phyloP scores from a whole-genome alignment of 2,329 filamentous ascomycete species.

The Aspergillus fijiensis region DNA sequence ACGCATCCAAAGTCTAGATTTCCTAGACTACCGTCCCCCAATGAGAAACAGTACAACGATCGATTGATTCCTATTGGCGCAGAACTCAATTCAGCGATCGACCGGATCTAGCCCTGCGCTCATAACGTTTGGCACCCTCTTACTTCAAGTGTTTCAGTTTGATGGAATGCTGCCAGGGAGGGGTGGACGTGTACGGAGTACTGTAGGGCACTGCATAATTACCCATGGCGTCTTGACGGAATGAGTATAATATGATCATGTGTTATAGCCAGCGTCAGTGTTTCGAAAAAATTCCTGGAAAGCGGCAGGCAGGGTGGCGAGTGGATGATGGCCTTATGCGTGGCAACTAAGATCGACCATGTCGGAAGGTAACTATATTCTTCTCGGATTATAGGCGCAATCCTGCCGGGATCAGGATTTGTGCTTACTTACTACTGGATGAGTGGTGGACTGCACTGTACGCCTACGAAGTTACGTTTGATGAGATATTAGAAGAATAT shows the following conservation, averaged over 20 bases:
- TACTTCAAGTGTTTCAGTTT: neutral
- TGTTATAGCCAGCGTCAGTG: no score
- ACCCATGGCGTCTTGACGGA: no score
- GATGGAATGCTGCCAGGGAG: neutral
- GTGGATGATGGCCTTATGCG: neutral
- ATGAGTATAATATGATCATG: no score
- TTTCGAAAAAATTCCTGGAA: neutral
- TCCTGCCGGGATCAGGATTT: no score
- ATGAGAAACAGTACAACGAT: no score
- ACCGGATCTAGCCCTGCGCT: neutral
- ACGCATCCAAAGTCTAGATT: no score
- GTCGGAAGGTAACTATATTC: neutral
- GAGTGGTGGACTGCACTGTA: neutral
- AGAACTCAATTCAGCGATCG: neutral
- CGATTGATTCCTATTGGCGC: no score
- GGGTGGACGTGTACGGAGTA: neutral
- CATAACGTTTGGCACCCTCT: neutral
- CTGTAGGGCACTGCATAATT: neutral
- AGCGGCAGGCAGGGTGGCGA: neutral
- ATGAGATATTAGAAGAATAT: neutral
- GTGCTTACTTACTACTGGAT: neutral
- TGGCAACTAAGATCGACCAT: neutral
- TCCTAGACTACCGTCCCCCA: no score
- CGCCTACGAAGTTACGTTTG: neutral
- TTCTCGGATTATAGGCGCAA: neutral